phyloP scores from a whole-genome alignment of 2,329 filamentous ascomycete genomes.

The Didymosphaeria variabile region DNA sequence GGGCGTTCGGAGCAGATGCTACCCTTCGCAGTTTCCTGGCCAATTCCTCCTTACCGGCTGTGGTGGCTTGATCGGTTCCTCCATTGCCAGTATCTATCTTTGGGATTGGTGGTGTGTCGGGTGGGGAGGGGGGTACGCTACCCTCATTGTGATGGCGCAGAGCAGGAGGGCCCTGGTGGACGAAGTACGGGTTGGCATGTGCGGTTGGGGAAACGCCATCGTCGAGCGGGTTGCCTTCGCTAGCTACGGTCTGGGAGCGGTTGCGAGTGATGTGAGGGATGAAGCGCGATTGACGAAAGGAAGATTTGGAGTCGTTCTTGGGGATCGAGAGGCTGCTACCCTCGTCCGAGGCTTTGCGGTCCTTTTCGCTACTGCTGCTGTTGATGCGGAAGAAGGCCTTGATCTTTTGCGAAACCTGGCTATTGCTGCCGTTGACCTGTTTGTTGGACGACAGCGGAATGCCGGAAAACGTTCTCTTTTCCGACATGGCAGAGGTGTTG shows the following conservation, averaged over 20 bases:
- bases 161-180: constrained; percentile 91
- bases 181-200: constrained; percentile 96
- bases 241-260: constrained; percentile 88
- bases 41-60: constrained; percentile 89
- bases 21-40: constrained; percentile 92
- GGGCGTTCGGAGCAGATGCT: constrained; percentile 95
- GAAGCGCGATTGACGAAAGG: constrained; percentile 86
- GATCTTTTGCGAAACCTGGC: constrained; percentile 69
- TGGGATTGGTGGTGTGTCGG: constrained; percentile 80
- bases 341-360: constrained; percentile 50
- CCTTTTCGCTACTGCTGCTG: constrained; percentile 59
- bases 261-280: constrained; percentile 87
- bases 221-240: constrained; percentile 90
- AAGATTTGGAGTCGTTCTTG: constrained; percentile 70
- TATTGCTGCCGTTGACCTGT: constrained; percentile 58
- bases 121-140: constrained; percentile 90
- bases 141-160: constrained; percentile 94
- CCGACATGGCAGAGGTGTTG: constrained; percentile 47
- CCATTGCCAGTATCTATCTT: constrained; percentile 75
- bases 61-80: constrained; percentile 70
- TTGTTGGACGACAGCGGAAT: constrained; percentile 56
- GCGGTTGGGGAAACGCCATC: constrained; percentile 91
- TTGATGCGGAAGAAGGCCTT: constrained; percentile 76
- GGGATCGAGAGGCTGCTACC: constrained; percentile 50
- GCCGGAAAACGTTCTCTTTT: constrained; percentile 61